phyloP scores from a whole-genome alignment of 1,284 basidiomycete species.

The Fomitopsis pinicola region DNA sequence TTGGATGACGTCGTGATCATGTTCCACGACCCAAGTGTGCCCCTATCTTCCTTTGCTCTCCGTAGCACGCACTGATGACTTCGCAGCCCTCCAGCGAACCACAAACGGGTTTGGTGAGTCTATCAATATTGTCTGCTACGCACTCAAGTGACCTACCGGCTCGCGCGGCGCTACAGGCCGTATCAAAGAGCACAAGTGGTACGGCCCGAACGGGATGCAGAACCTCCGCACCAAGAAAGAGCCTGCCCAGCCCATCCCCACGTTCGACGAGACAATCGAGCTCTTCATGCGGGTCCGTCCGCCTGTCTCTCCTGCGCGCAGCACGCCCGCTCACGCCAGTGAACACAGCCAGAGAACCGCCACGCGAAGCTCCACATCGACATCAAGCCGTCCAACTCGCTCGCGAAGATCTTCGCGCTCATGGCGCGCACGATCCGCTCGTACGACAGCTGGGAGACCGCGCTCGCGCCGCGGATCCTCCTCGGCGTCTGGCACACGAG shows the following conservation, averaged over 20 bases:
- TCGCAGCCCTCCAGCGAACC: slow-evolving; percentile 60
- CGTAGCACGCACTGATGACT: slow-evolving; percentile 6
- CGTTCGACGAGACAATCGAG: slow-evolving; percentile 78
- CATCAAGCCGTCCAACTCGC: slow-evolving; percentile 92
- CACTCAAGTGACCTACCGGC: background rate
- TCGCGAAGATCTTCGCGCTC: slow-evolving; percentile 81
- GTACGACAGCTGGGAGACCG: slow-evolving; percentile 74
- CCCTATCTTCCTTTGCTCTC: slow-evolving; percentile 7
- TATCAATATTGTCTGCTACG: background rate
- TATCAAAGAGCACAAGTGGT: slow-evolving; percentile 69
- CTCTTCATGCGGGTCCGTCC: slow-evolving; percentile 71
- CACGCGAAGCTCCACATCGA: slow-evolving; percentile 91
- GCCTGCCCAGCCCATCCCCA: slow-evolving; percentile 85
- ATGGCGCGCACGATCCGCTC: slow-evolving; percentile 75
- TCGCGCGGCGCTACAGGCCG: slow-evolving; percentile 39
- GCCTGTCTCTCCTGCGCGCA: background rate
- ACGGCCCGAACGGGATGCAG: slow-evolving; percentile 74
- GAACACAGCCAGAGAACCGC: slow-evolving; percentile 69
- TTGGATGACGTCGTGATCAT: slow-evolving; percentile 87
- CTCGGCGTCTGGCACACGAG: slow-evolving; percentile 92
- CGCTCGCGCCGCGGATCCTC: slow-evolving; percentile 84
- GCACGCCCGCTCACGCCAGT: background rate
- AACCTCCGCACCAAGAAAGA: slow-evolving; percentile 78
- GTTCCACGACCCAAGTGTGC: slow-evolving; percentile 90
- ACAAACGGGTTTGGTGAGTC: slow-evolving; percentile 59